Evolutionary conservation across 2,329 filamentous ascomycete genomes (phyloP).

Genomic region (Penicillium thymicola): DNA sequence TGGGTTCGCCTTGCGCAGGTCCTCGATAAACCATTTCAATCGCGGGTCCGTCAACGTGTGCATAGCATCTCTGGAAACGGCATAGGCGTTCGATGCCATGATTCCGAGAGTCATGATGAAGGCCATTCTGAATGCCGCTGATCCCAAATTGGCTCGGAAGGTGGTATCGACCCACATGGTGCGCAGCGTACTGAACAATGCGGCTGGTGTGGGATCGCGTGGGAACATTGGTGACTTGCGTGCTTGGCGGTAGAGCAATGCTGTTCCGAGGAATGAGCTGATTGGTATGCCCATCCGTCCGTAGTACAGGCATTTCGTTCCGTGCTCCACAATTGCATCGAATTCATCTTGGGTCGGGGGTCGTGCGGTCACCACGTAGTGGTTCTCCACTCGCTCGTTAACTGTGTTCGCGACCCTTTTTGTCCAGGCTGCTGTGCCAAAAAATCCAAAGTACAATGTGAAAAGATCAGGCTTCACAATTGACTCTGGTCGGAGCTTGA

Average conservation of each 20-base stretch:
- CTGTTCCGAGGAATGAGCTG: slow-evolving; percentile 10
- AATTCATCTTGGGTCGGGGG: slow-evolving; percentile 34
- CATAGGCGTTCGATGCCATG: slow-evolving; percentile 6
- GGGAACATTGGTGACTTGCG: slow-evolving; percentile 9
- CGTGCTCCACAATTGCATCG: slow-evolving; percentile 29
- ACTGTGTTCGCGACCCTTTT: slow-evolving; percentile 1
- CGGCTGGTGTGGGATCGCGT: slow-evolving; percentile 5
- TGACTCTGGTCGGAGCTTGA: slow-evolving; percentile 25
- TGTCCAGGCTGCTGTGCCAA: slow-evolving; percentile 21
- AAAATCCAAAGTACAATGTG: slow-evolving; percentile 29
- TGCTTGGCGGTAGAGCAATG: slow-evolving; percentile 11
- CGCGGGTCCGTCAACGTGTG: slow-evolving; percentile 22
- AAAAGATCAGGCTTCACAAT: slow-evolving; percentile 26
- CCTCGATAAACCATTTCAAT: slow-evolving; percentile 21
- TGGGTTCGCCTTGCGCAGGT: slow-evolving; percentile 16
- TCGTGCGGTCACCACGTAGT: slow-evolving; percentile 24
- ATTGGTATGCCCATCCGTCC: slow-evolving; percentile 21
- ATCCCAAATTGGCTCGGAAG: background rate
- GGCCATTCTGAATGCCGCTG: slow-evolving; percentile 14
- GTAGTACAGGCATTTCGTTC: slow-evolving; percentile 22
- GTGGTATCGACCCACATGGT: background rate
- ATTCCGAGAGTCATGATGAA: slow-evolving; percentile 11
- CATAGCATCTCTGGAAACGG: slow-evolving; percentile 12
- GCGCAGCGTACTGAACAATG: slow-evolving; percentile 7
- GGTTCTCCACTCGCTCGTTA: slow-evolving; percentile 19